phyloP scores from a whole-genome alignment of 2,329 filamentous ascomycete genomes.

The Microdochium paspali region DNA sequence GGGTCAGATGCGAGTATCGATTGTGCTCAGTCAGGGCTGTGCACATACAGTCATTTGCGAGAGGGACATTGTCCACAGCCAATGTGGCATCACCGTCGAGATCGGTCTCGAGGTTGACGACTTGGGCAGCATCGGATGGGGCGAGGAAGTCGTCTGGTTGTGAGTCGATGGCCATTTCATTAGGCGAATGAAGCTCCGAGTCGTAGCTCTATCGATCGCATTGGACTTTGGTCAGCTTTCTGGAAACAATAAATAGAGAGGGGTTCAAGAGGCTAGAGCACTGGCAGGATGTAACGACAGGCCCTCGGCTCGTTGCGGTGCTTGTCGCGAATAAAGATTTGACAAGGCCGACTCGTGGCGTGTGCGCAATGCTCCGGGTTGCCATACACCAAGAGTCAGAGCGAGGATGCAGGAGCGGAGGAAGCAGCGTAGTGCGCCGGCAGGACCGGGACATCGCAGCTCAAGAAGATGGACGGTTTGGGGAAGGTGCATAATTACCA shows the following conservation, averaged over 20 bases:
- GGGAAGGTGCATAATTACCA: neutral
- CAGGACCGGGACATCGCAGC: neutral
- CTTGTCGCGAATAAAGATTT: too few species aligned
- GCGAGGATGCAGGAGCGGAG: too few species aligned
- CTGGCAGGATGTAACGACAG: too few species aligned
- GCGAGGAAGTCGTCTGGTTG: slow-evolving; percentile 42
- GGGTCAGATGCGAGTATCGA: too few species aligned
- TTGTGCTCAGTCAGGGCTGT: slow-evolving; percentile 1
- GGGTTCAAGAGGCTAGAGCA: too few species aligned
- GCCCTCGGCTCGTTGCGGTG: too few species aligned
- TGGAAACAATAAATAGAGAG: too few species aligned
- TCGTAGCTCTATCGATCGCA: slow-evolving; percentile 36
- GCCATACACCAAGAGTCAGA: too few species aligned
- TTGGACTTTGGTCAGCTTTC: slow-evolving; percentile 12
- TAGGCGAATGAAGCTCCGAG: slow-evolving; percentile 40
- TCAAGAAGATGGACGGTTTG: neutral
- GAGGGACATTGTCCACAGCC: slow-evolving; percentile 30
- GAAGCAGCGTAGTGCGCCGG: too few species aligned
- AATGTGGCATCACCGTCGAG: slow-evolving; percentile 37
- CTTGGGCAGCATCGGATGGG: slow-evolving; percentile 37
- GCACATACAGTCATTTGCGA: slow-evolving; percentile 44
- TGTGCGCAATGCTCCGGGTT: too few species aligned
- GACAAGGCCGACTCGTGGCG: too few species aligned
- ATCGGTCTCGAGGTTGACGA: slow-evolving; percentile 47
- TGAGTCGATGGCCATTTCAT: slow-evolving; percentile 46